These are phyloP conservation scores for Talaromyces borbonicus DNA, from an alignment of 495 filamentous ascomycete genomes.

Conservation along the genomic window DNA sequence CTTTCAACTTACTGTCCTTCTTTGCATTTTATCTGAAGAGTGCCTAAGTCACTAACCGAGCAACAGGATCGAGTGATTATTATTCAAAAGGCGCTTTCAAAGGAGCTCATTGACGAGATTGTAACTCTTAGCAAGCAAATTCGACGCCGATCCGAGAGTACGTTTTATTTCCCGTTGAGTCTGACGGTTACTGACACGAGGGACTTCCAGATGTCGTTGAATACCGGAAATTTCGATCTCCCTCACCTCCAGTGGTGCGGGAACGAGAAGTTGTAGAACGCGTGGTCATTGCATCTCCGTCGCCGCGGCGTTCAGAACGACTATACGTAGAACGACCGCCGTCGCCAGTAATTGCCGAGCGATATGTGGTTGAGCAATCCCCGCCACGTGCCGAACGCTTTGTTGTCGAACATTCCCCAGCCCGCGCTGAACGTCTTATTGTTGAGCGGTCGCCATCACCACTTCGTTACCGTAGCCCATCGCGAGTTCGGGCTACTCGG, in stretches of 20 bases:
- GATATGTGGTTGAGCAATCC: constrained; percentile 1
- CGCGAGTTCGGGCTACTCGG: neutral
- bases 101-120: constrained; percentile 82
- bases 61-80: constrained; percentile 63
- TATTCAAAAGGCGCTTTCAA: constrained; percentile 70
- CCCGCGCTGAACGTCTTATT: neutral
- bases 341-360: neutral
- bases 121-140: constrained; percentile 70
- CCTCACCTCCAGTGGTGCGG: constrained; percentile 1
- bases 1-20: neutral
- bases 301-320: neutral
- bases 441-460: constrained; percentile 7
- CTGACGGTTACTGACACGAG: constrained; percentile 20
- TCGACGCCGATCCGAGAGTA: constrained; percentile 26
- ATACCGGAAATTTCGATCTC: constrained; percentile 3
- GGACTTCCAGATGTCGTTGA: constrained; percentile 16
- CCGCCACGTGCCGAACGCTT: neutral
- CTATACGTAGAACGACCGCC: neutral
- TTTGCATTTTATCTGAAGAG: constrained; percentile 19
- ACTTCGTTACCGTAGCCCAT: constrained; percentile 3
- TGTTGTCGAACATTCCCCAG: neutral
- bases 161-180: constrained; percentile 18
- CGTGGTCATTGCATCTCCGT: constrained; percentile 1
- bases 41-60: constrained; percentile 6
- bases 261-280: constrained; percentile 6